phyloP scores from a whole-genome alignment of 768 basidiomycete species.

The Psilocybe subaeruginosa region DNA sequence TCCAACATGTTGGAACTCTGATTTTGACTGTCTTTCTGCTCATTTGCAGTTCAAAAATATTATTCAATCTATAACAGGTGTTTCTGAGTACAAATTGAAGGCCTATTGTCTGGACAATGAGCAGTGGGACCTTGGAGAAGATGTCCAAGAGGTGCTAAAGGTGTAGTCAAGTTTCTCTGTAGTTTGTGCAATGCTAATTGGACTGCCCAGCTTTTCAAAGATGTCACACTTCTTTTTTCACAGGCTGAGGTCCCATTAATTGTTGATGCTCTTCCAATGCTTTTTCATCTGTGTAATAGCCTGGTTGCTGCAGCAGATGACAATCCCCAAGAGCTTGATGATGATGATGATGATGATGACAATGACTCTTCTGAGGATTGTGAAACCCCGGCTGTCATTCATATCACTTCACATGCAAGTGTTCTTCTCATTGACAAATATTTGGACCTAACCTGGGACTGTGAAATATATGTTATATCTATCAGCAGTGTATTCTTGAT shows the following conservation, averaged over 20 bases:
- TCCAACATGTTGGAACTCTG: too few species aligned
- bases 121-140: too few species aligned
- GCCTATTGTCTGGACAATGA: too few species aligned
- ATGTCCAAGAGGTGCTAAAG: too few species aligned
- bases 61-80: too few species aligned
- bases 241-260: slow-evolving; percentile 5
- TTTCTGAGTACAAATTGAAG: too few species aligned
- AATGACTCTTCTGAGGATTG: neutral
- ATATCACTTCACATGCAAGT: slow-evolving; percentile 16
- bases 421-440: slow-evolving; percentile 22
- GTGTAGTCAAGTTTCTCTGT: too few species aligned
- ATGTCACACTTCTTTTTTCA: slow-evolving; percentile 4
- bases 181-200: too few species aligned
- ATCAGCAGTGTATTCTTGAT: slow-evolving; percentile 10
- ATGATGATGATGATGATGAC: neutral
- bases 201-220: slow-evolving; percentile 6
- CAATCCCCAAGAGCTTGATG: neutral
- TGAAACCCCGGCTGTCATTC: neutral
- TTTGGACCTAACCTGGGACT: slow-evolving; percentile 3
- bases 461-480: slow-evolving; percentile 19
- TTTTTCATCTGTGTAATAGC: neutral
- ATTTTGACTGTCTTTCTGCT: too few species aligned
- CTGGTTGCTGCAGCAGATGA: neutral
- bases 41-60: too few species aligned
- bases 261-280: slow-evolving; percentile 11